Conservation (phyloP, 495 filamentous ascomycete species). For the Podospora tetraspora region DNA sequence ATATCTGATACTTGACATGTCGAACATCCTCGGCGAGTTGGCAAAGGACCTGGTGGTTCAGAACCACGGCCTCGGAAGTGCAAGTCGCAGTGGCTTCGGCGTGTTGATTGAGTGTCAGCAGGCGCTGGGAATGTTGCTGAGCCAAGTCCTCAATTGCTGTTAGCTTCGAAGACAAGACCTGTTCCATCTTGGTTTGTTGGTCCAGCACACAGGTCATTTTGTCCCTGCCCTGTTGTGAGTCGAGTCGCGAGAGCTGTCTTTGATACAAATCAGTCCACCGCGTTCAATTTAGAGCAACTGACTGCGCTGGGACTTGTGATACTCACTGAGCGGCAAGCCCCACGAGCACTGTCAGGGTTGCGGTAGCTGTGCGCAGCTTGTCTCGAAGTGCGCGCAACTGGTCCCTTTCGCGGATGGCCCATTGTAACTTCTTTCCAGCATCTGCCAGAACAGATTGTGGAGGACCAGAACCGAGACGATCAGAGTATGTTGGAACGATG, state of each 20-base stretch:
- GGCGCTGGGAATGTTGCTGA: background rate
- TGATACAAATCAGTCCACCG: background rate
- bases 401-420: conserved; percentile 4
- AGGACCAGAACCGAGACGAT: background rate
- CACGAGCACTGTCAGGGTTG: background rate
- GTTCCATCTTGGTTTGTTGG: background rate
- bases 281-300: background rate
- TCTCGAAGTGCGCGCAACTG: background rate
- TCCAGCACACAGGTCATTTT: background rate
- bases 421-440: background rate
- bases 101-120: background rate
- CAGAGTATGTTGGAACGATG: conserved; percentile 1
- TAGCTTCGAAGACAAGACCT: background rate
- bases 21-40: conserved; percentile 2
- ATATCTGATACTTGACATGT: conserved; percentile 4
- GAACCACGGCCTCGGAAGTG: background rate
- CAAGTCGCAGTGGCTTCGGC: background rate
- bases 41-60: background rate
- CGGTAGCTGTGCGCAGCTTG: background rate
- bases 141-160: background rate
- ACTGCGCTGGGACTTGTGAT: background rate
- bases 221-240: background rate
- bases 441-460: background rate
- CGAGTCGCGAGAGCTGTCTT: background rate
- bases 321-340: conserved; percentile 7